Evolutionary conservation across 2,329 filamentous ascomycete genomes (phyloP).

Genomic region (Colletotrichum costaricense): DNA sequence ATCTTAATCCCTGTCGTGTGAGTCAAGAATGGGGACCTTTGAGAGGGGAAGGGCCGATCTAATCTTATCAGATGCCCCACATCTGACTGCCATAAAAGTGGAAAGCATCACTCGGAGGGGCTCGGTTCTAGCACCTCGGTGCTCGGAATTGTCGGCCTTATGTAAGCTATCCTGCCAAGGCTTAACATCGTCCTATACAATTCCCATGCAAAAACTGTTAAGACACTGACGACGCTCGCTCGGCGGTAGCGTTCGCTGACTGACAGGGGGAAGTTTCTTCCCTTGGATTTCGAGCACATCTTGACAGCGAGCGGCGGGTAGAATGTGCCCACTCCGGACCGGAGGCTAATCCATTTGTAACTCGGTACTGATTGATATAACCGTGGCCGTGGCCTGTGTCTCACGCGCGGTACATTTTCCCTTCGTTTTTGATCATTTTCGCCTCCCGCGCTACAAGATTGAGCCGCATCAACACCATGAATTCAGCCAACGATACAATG

Average conservation of each 20-base stretch:
- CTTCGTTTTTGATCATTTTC: constrained; percentile 29
- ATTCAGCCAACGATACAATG: constrained; percentile 22
- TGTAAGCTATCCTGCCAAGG: not conserved
- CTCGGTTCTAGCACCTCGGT: constrained; percentile 23
- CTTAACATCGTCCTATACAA: not conserved
- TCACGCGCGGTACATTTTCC: constrained; percentile 8
- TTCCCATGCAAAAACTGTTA: not conserved
- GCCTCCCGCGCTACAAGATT: not conserved
- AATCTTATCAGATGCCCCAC: constrained; percentile 37
- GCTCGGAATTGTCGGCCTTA: constrained; percentile 23
- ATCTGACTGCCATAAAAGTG: not conserved
- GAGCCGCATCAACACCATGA: constrained; percentile 5
- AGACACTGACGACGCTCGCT: not conserved
- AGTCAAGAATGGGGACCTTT: constrained; percentile 29
- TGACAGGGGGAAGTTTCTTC: constrained; percentile 35
- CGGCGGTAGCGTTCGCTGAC: constrained; percentile 18
- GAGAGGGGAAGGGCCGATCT: constrained; percentile 31
- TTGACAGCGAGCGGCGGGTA: constrained; percentile 30
- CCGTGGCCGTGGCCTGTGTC: constrained; percentile 20
- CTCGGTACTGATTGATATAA: constrained; percentile 34
- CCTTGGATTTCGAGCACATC: constrained; percentile 28
- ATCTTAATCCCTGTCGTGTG: constrained; percentile 31
- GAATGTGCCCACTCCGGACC: constrained; percentile 25
- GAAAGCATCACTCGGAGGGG: not conserved
- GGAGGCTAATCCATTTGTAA: constrained; percentile 32